Evolutionary conservation across 106 monocot species (phyloP), one percentile per base, ranked within the genome.

Genomic region (Acorus calamus): DNA sequence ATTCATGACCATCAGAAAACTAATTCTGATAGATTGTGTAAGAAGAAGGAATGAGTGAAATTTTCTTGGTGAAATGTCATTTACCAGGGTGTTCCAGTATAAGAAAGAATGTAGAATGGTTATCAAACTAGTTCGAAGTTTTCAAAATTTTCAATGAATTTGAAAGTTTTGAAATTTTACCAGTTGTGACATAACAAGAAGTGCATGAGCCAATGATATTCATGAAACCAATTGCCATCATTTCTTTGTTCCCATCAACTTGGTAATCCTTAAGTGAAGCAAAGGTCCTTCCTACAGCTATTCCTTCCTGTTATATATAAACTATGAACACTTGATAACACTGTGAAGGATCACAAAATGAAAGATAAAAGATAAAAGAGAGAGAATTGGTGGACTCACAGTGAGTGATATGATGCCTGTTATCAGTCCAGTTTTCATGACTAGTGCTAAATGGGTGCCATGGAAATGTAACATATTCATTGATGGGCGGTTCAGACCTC

Each of bases 181-280:
- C 88, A 73, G 89, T 94, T 0, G 89, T 82, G 4, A 89, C 81
- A 69, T 89, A 89, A 64, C 94, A 89, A 8, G 94, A 89, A 53
- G 94, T 86, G 64, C 86, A 94, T 11, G 89, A 94, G 59, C 93
- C 93, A 0, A 89, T 72, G 45, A 89, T 79, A 67, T 94, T 94
- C 93, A 94, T 94, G 59, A 94, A 70, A 51, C 93, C 93, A 57
- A 94, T 89, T 45, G 93, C 93, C 83, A 94, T 86, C 93, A 94
- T 94, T 55, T 94, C 93, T 66, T 94, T 94, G 52, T 94, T 94
- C 14, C 93, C 93, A 57, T 94, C 93, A 41, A 94, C 81, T 73
- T 94, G 58, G 73, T 94, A 94, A 67, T 75, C 86, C 55, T 86
- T 89, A 14, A 94, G 60, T 41, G 93, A 76, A 55, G 89, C 93